These are phyloP conservation scores for Lachnellula cervina DNA, from an alignment of 2,329 filamentous ascomycete genomes.

Conservation along the genomic window DNA sequence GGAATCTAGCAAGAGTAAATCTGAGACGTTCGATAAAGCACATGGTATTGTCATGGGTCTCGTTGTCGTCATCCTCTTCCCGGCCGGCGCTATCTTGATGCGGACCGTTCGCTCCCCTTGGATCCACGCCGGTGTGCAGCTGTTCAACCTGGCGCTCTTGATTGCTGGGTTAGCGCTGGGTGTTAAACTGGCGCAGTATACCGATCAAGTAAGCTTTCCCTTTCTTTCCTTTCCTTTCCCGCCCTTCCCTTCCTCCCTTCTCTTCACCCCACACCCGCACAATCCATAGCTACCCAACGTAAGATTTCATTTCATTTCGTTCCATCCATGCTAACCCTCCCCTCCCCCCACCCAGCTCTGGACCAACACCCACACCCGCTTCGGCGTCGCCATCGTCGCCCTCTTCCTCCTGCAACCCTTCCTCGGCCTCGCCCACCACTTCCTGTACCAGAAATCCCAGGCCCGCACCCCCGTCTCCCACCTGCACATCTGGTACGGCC, in stretches of 20 bases:
- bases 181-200: constrained; percentile 41
- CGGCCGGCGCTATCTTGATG: constrained; percentile 56
- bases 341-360: constrained; percentile 41
- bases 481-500: constrained; percentile 59
- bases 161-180: constrained; percentile 58
- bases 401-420: constrained; percentile 54
- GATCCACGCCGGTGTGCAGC: constrained; percentile 54
- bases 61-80: constrained; percentile 54
- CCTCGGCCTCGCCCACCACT: constrained; percentile 55
- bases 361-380: constrained; percentile 46
- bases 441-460: constrained; percentile 44
- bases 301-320: no score
- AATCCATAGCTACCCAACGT: no score
- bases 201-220: constrained; percentile 28
- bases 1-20: background rate
- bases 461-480: constrained; percentile 48
- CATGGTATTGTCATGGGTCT: constrained; percentile 60
- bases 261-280: background rate
- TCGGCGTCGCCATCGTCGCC: constrained; percentile 51
- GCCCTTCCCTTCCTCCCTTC: no score
- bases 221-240: background rate
- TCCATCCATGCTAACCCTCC: background rate
- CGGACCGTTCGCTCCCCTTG: constrained; percentile 46
- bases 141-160: constrained; percentile 50
- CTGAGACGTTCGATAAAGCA: constrained; percentile 27